phyloP scores from a whole-genome alignment of 441 rosid genomes.

The Cnidoscolus chayamansa region DNA sequence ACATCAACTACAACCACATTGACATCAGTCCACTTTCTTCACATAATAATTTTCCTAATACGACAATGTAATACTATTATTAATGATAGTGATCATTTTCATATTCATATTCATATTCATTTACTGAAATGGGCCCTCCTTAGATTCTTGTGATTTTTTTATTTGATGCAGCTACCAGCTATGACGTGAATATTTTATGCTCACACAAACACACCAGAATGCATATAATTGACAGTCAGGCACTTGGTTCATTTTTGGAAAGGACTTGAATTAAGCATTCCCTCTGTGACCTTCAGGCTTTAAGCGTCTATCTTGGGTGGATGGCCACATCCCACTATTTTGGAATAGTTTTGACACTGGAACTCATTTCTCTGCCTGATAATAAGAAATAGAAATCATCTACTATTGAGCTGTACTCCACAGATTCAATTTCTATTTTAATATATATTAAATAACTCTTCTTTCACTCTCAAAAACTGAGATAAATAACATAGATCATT shows the following conservation, averaged over 20 bases:
- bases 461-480: too few species aligned
- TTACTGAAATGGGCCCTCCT: conserved; percentile 7
- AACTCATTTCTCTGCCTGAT: background rate
- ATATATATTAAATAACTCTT: background rate
- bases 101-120: background rate
- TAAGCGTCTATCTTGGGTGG: background rate
- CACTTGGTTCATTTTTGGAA: background rate
- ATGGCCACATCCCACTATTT: background rate
- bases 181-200: background rate
- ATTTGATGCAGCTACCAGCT: conserved; percentile 6
- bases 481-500: too few species aligned
- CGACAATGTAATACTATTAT: conserved; percentile 1
- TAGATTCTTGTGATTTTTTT: conserved; percentile 11
- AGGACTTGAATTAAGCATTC: background rate
- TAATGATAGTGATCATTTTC: background rate
- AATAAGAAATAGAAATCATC: background rate
- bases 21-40: conserved; percentile 6
- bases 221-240: too few species aligned
- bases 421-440: background rate
- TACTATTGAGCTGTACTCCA: background rate
- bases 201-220: background rate
- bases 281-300: background rate
- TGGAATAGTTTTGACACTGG: background rate
- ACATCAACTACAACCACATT: conserved; percentile 10
- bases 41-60: conserved; percentile 1